Evolutionary conservation across 176 grass and related monocot genomes (phyloP), one percentile per base, ranked within the genome.

Genomic region (Bolboschoenus planiculmis): DNA sequence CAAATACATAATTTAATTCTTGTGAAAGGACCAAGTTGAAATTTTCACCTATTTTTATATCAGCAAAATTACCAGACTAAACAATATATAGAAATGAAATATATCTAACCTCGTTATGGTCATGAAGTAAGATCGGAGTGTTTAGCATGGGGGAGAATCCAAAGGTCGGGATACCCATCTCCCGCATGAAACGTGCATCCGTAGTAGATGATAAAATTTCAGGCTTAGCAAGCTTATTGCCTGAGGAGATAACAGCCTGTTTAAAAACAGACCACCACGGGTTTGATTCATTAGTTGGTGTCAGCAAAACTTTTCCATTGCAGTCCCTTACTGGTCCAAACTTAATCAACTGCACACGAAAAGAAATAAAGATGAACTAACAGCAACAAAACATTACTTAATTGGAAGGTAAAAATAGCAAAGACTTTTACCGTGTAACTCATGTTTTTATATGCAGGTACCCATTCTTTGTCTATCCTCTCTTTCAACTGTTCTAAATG

Each of bases 61-160:
- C 76, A 31, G 31, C 3, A 74, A 5, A 5, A 18, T 23, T 47
- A 85, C 18, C 10, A 73, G 18, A 63, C 4, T 39, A 7, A 83
- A 72, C 0, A 76, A 14, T 20, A n/a, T 43, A 30, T 72, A 47
- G 44, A 46, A 67, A 30, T 76, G 31, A 9, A 2, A 20, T 50
- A 33, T 51, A 33, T 30, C 44, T 53, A 40, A 93, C 96, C 89
- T 98, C 96, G 30, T 95, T 95, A 78, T 98, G 80, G 58, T 98
- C 96, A 30, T 98, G 96, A 50, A 98, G 89, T 76, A 98, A 66
- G 78, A 98, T 90, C 20, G 96, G 92, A 80, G 92, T 98, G 48
- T 90, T 87, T 34, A 26, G 73, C 96, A 98, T 98, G 0, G 96
- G 96, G 44, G 96, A 98, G 91, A 98, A 98, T 11, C 96, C 92